Conservation (phyloP, 176 grass and related monocot genomes). For the Oryza meyeriana region DNA sequence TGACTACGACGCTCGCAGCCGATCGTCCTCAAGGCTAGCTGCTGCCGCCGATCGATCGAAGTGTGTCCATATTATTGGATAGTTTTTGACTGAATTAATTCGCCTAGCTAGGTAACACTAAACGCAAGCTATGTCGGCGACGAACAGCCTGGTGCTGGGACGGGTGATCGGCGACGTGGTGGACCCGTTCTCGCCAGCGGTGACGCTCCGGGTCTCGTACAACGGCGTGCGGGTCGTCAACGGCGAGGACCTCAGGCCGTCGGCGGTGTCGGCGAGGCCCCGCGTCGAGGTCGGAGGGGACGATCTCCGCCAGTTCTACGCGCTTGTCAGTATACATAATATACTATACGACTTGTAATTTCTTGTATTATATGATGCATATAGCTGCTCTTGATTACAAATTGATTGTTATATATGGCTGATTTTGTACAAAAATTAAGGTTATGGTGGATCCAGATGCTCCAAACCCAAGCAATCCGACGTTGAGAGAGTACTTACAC, state of each 20-base stretch:
- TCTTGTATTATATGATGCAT: not conserved
- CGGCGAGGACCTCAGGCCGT: conserved; percentile 44
- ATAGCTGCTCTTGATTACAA: not conserved
- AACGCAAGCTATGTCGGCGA: conserved; percentile 2
- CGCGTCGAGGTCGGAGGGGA: conserved; percentile 52
- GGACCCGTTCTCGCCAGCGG: conserved; percentile 38
- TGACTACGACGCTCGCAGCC: not conserved
- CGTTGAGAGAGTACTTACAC: conserved; percentile 64
- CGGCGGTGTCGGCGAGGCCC: conserved; percentile 42
- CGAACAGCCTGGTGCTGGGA: conserved; percentile 48
- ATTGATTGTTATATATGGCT: not conserved
- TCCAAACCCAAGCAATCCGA: conserved; percentile 63
- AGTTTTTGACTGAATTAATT: not conserved
- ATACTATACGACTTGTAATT: not conserved
- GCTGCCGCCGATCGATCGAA: too few relatives aligned
- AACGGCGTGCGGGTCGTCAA: conserved; percentile 35
- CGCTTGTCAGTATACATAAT: conserved; percentile 32
- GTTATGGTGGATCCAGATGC: conserved; percentile 75
- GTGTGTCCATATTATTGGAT: too few relatives aligned
- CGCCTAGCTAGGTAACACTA: too few relatives aligned
- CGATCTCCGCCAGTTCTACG: conserved; percentile 44
- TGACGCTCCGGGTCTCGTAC: conserved; percentile 39
- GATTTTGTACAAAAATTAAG: conserved; percentile 19
- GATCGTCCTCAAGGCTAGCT: too few relatives aligned
- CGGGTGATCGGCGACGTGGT: conserved; percentile 62